phyloP scores from a whole-genome alignment of 768 basidiomycete genomes.

The Lentinula detonsa region DNA sequence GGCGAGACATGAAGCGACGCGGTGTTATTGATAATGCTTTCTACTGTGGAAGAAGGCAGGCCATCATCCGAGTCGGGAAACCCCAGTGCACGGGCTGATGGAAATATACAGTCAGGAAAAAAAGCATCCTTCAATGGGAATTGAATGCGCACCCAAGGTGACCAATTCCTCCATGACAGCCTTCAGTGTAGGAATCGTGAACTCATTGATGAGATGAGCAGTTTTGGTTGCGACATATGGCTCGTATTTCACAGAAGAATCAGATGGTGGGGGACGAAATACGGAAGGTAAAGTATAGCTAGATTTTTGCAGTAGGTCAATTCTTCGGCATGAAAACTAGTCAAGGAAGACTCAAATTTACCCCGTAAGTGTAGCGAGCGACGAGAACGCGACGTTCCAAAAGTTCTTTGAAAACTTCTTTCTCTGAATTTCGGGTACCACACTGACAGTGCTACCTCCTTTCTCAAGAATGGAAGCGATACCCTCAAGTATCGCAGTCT shows the following conservation, averaged over 20 bases:
- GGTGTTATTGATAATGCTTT: slow-evolving; percentile 32
- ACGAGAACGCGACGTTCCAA: slow-evolving; percentile 56
- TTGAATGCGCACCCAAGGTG: slow-evolving; percentile 25
- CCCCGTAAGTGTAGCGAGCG: slow-evolving; percentile 44
- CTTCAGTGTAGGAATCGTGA: slow-evolving; percentile 42
- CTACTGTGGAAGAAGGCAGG: slow-evolving; percentile 37
- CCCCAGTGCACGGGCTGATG: slow-evolving; percentile 28
- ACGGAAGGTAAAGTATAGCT: slow-evolving; percentile 43
- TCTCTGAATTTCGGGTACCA: slow-evolving; percentile 57
- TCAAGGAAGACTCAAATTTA: slow-evolving; percentile 11
- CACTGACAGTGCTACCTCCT: slow-evolving; percentile 40
- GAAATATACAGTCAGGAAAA: not conserved
- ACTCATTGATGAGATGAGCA: slow-evolving; percentile 30
- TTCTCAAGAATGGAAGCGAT: slow-evolving; percentile 36
- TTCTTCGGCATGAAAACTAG: too few species aligned
- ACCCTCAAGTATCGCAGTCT: slow-evolving; percentile 35
- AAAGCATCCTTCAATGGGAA: not conserved
- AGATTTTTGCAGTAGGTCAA: not conserved
- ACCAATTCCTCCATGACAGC: slow-evolving; percentile 41
- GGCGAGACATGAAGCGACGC: slow-evolving; percentile 31
- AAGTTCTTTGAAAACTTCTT: slow-evolving; percentile 59
- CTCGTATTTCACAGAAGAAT: slow-evolving; percentile 26
- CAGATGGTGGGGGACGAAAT: slow-evolving; percentile 39
- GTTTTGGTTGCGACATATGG: slow-evolving; percentile 36
- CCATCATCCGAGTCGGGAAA: slow-evolving; percentile 41